Evolutionary conservation across 108 stramenopile genomes (phyloP).

Genomic region (Bacterosira constricta): DNA sequence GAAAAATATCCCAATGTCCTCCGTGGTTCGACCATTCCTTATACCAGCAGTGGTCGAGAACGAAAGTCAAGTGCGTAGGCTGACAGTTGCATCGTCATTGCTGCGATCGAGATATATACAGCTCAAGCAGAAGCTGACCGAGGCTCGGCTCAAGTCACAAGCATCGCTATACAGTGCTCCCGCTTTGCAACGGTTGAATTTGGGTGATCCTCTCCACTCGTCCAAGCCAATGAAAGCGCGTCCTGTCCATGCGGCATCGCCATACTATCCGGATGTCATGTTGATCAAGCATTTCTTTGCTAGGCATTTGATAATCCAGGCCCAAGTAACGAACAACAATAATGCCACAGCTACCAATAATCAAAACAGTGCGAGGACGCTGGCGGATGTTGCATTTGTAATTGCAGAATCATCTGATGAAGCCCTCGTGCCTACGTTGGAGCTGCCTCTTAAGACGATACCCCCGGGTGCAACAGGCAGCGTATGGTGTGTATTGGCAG

Average conservation of each 20-base stretch:
- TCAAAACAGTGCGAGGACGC: constrained; percentile 45
- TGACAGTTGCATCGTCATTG: constrained; percentile 77
- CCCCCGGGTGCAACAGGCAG: constrained; percentile 71
- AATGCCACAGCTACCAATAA: constrained; percentile 20
- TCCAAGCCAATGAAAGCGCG: constrained; percentile 79
- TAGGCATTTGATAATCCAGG: constrained; percentile 84
- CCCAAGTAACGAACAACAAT: constrained; percentile 79
- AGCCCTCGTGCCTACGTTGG: constrained; percentile 67
- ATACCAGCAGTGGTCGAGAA: constrained; percentile 87
- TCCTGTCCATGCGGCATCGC: constrained; percentile 64
- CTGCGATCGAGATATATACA: constrained; percentile 70
- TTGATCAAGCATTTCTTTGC: constrained; percentile 87
- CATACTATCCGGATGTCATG: constrained; percentile 82
- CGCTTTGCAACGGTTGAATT: constrained; percentile 62
- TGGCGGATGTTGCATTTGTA: constrained; percentile 81
- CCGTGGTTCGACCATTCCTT: constrained; percentile 77
- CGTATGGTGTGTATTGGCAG: constrained; percentile 82
- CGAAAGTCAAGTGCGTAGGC: constrained; percentile 82
- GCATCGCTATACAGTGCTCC: constrained; percentile 73
- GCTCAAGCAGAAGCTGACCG: constrained; percentile 78
- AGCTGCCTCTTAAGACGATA: constrained; percentile 74
- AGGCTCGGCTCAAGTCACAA: constrained; percentile 83
- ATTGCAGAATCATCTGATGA: constrained; percentile 94
- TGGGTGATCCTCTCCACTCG: constrained; percentile 79
- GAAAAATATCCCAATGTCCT: constrained; percentile 76